Percentiles rank a stretch among this genome's conserved stretches.
phyloP scores from a whole-genome alignment of 78 protist species.

The Diacronema lutheri region DNA sequence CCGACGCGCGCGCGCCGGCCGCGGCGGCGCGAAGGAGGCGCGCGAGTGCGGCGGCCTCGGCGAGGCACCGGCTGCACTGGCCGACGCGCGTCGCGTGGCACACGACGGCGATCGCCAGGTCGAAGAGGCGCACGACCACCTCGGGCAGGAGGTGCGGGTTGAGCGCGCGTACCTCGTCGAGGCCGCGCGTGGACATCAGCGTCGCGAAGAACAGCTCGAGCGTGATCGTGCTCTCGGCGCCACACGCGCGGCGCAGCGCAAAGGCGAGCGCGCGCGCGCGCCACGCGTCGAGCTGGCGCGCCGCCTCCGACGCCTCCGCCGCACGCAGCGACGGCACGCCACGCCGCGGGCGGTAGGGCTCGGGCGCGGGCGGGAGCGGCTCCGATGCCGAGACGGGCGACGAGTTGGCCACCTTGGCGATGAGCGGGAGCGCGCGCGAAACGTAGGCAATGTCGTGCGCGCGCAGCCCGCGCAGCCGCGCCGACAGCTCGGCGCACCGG shows the following conservation, averaged over 20 bases:
- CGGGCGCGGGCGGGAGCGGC: too few species aligned
- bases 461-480: neutral
- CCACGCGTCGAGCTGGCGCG: too few species aligned
- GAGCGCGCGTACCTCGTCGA: neutral
- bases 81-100: conserved; percentile 12
- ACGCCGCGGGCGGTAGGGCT: too few species aligned
- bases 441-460: too few species aligned
- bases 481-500: neutral
- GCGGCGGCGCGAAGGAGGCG: neutral
- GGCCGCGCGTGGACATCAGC: neutral
- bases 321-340: too few species aligned
- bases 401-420: too few species aligned
- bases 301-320: too few species aligned
- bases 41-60: neutral
- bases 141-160: neutral
- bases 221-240: neutral
- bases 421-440: too few species aligned
- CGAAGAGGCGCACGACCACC: neutral
- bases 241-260: neutral
- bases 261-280: neutral
- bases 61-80: conserved; percentile 10
- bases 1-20: neutral
- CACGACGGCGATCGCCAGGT: neutral
- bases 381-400: too few species aligned
- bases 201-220: neutral